These are phyloP conservation scores for Leishmania turanica DNA, from an alignment of 208 protist species.

Conservation along the genomic window DNA sequence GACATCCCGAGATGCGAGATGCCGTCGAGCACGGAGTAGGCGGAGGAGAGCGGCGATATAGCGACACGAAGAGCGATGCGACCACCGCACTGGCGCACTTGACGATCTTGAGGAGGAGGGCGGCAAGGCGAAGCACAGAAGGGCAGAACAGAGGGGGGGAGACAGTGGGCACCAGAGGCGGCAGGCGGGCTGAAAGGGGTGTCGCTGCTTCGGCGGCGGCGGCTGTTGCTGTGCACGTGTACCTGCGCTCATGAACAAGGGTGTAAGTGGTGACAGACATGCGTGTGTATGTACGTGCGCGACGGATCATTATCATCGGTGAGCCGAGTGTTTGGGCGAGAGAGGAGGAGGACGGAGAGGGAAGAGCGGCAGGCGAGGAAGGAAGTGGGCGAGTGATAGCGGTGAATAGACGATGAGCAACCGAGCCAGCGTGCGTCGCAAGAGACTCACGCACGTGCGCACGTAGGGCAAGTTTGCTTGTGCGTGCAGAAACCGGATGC, in stretches of 20 bases:
- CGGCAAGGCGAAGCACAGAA: not conserved
- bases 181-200: not conserved
- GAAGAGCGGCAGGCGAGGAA: not conserved
- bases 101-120: not conserved
- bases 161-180: not conserved
- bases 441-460: not conserved
- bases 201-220: not conserved
- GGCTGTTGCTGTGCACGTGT: not conserved
- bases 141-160: not conserved
- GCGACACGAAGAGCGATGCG: not conserved
- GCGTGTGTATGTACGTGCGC: not conserved
- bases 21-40: not conserved
- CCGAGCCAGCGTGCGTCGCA: not conserved
- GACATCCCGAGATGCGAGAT: not conserved
- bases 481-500: not conserved
- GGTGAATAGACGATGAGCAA: not conserved
- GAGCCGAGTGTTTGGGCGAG: not conserved
- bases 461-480: not conserved
- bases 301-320: not conserved
- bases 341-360: not conserved
- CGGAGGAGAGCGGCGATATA: not conserved
- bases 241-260: not conserved
- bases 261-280: not conserved
- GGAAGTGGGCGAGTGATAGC: no score
- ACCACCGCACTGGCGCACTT: not conserved